Conservation (phyloP, 2,329 filamentous ascomycete species). For the Fusarium proliferatum region DNA sequence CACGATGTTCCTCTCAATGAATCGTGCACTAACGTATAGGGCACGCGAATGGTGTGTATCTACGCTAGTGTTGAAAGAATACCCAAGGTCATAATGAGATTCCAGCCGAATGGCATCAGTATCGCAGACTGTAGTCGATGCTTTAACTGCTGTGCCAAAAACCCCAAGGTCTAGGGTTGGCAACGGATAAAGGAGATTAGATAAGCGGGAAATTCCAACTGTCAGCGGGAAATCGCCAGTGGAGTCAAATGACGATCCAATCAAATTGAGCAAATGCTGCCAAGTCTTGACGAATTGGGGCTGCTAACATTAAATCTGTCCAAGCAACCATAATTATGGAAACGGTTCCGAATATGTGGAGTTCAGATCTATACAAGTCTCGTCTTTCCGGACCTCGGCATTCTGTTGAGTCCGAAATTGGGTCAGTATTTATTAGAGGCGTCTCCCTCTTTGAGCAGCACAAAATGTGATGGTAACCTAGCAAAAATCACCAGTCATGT, state of each 20-base stretch:
- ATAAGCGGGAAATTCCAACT: neutral
- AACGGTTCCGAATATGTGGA: neutral
- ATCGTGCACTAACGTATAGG: no score
- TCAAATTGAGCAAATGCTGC: neutral
- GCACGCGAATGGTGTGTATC: no score
- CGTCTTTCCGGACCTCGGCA: neutral
- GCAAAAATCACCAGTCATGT: neutral
- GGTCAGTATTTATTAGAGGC: neutral
- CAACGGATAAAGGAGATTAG: fast-evolving
- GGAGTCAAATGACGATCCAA: fast-evolving
- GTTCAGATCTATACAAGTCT: neutral
- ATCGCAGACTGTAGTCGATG: fast-evolving
- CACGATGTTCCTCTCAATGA: no score
- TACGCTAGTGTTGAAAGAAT: no score
- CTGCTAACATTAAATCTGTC: neutral
- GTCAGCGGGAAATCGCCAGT: neutral
- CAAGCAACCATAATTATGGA: neutral
- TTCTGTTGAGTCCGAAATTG: neutral
- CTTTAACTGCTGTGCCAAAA: neutral
- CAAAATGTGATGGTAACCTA: fast-evolving
- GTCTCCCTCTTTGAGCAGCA: neutral
- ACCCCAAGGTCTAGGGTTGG: neutral
- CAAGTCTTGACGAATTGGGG: neutral
- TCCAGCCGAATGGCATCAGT: no score
- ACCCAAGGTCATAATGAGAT: no score